A percentile compares a stretch with the other conserved stretches of the same genome.
Evolutionary conservation across 2,329 filamentous ascomycete genomes (phyloP).

Genomic region (Fusarium virguliforme): DNA sequence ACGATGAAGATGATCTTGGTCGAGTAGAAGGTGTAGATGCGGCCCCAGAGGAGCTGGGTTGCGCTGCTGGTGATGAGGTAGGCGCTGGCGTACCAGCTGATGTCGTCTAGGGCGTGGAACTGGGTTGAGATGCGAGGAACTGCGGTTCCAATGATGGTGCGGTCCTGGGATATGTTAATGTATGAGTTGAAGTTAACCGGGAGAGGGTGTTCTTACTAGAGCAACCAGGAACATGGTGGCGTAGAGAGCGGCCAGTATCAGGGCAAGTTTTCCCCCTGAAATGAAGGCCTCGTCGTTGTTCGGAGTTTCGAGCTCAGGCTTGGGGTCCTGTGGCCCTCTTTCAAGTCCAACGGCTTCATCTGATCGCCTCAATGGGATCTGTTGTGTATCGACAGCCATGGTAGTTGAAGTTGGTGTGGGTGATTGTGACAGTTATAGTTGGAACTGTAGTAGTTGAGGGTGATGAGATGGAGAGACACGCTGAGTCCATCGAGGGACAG

Average conservation of each 20-base stretch:
- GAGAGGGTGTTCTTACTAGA: neutral
- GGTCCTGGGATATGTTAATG: constrained; percentile 9
- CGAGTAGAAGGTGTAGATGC: constrained; percentile 52
- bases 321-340: neutral
- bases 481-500: neutral
- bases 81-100: constrained; percentile 58
- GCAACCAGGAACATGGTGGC: constrained; percentile 28
- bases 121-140: constrained; percentile 50
- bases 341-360: constrained; percentile 2
- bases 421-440: neutral
- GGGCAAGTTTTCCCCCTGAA: constrained; percentile 18
- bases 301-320: neutral
- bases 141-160: constrained; percentile 31
- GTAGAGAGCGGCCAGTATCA: constrained; percentile 28
- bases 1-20: constrained; percentile 50
- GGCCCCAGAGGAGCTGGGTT: constrained; percentile 49
- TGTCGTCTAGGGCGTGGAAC: constrained; percentile 60
- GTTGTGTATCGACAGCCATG: neutral
- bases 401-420: neutral
- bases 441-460: neutral
- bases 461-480: neutral
- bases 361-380: no score
- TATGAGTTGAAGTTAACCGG: neutral
- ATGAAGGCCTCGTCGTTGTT: constrained; percentile 1
- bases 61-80: constrained; percentile 50